Conservation (phyloP, 2,329 filamentous ascomycete species). For the Nemania sp. region DNA sequence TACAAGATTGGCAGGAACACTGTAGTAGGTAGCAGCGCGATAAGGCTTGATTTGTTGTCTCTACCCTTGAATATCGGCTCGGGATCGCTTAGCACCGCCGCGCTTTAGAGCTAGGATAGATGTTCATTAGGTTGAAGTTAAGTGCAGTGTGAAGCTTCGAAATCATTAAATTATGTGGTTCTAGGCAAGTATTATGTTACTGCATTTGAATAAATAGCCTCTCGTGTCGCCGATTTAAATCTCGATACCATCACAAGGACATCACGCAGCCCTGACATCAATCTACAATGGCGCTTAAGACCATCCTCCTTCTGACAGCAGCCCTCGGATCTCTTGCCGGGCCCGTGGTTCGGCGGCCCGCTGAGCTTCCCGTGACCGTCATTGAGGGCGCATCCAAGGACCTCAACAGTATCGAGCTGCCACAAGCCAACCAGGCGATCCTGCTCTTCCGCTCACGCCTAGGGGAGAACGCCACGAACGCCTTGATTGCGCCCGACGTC, state of each 20-base stretch:
- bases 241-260: not conserved
- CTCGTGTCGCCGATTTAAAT: not conserved
- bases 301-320: conserved; percentile 24
- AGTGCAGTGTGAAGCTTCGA: not conserved
- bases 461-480: conserved; percentile 29
- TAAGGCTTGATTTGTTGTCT: not conserved
- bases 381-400: conserved; percentile 34
- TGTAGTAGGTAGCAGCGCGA: not conserved
- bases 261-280: not conserved
- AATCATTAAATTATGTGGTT: not conserved
- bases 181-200: not conserved
- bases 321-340: conserved; percentile 24
- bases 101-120: not conserved
- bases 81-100: not conserved
- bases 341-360: conserved; percentile 12
- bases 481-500: conserved; percentile 31
- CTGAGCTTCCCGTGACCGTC: conserved; percentile 31
- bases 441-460: conserved; percentile 32
- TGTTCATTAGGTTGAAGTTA: not conserved
- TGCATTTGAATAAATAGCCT: not conserved
- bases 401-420: conserved; percentile 21
- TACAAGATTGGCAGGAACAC: not conserved
- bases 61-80: not conserved
- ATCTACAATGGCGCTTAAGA: conserved; percentile 28
- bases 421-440: conserved; percentile 29